Conservation (phyloP, 2,329 filamentous ascomycete species). For the Xylariaceae sp. region DNA sequence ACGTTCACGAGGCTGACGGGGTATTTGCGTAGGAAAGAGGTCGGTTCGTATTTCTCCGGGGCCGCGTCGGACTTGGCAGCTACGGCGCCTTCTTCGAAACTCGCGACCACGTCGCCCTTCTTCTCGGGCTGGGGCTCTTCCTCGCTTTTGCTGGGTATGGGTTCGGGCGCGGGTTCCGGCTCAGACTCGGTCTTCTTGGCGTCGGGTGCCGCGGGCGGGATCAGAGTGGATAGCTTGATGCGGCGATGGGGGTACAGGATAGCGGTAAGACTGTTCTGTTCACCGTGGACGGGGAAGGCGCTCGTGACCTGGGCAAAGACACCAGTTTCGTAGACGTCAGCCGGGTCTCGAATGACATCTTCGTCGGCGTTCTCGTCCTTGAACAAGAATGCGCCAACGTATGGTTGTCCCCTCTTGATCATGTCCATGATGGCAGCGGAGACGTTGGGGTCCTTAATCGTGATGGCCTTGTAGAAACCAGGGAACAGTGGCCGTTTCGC, state of each 20-base stretch:
- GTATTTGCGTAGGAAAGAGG: slow-evolving; percentile 84
- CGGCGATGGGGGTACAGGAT: slow-evolving; percentile 94
- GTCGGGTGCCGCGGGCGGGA: slow-evolving; percentile 56
- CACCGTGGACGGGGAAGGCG: slow-evolving; percentile 82
- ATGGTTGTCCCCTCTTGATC: slow-evolving; percentile 93
- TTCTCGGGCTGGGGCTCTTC: slow-evolving; percentile 54
- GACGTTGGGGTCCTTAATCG: slow-evolving; percentile 87
- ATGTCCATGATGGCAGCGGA: slow-evolving; percentile 90
- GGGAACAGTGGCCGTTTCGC: slow-evolving; percentile 89
- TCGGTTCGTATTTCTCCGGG: slow-evolving; percentile 67
- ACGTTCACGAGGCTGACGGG: slow-evolving; percentile 92
- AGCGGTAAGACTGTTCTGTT: slow-evolving; percentile 78
- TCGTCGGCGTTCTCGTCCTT: slow-evolving; percentile 93
- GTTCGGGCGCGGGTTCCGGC: slow-evolving; percentile 44
- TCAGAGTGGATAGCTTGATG: slow-evolving; percentile 79
- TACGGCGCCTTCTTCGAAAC: slow-evolving; percentile 79
- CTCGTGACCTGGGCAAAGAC: slow-evolving; percentile 98
- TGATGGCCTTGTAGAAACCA: slow-evolving; percentile 98
- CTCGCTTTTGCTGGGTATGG: slow-evolving; percentile 49
- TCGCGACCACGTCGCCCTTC: slow-evolving; percentile 91
- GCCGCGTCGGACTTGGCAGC: slow-evolving; percentile 47
- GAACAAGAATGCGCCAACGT: slow-evolving; percentile 93
- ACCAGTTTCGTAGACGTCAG: slow-evolving; percentile 91
- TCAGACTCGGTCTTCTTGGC: slow-evolving; percentile 45
- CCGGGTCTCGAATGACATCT: slow-evolving; percentile 81